These are phyloP conservation scores for Stevia rebaudiana DNA, from an alignment of 140 eudicot genomes.

Conservation along the genomic window DNA sequence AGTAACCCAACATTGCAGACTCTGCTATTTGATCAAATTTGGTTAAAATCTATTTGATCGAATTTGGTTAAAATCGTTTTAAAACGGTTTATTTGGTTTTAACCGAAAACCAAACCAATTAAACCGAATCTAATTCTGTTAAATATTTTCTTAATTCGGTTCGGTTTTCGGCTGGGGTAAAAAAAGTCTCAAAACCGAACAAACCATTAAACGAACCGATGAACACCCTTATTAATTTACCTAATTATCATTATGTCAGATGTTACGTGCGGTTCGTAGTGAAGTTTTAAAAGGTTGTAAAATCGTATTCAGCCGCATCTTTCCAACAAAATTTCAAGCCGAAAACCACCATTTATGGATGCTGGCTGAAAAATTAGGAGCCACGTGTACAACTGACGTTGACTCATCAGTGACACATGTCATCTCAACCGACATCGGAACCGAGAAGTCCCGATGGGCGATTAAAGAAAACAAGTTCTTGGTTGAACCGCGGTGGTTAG, in stretches of 20 bases:
- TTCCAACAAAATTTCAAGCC: conserved; percentile 48
- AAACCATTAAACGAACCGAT: neutral
- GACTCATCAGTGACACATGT: conserved; percentile 46
- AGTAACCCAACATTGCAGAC: too few species aligned
- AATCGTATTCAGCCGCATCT: conserved; percentile 64
- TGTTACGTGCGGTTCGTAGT: conserved; percentile 49
- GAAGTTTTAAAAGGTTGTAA: conserved; percentile 64
- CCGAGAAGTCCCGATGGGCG: conserved; percentile 48
- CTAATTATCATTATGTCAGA: conserved; percentile 34
- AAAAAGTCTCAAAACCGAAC: too few species aligned
- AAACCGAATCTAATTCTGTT: too few species aligned
- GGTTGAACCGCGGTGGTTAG: conserved; percentile 76
- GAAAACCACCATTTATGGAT: conserved; percentile 64
- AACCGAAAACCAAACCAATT: too few species aligned
- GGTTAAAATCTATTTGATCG: too few species aligned
- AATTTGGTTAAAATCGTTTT: too few species aligned
- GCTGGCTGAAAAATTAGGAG: conserved; percentile 82
- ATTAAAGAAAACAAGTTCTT: conserved; percentile 52
- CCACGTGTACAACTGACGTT: conserved; percentile 54
- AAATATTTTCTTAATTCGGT: too few species aligned
- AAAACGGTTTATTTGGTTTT: too few species aligned
- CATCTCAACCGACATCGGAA: conserved; percentile 40
- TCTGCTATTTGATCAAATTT: too few species aligned
- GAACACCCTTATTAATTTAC: conserved; percentile 7
- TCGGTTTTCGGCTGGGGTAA: too few species aligned